Conservation (phyloP, 2,329 filamentous ascomycete species). For the Fusarium camptoceras region DNA sequence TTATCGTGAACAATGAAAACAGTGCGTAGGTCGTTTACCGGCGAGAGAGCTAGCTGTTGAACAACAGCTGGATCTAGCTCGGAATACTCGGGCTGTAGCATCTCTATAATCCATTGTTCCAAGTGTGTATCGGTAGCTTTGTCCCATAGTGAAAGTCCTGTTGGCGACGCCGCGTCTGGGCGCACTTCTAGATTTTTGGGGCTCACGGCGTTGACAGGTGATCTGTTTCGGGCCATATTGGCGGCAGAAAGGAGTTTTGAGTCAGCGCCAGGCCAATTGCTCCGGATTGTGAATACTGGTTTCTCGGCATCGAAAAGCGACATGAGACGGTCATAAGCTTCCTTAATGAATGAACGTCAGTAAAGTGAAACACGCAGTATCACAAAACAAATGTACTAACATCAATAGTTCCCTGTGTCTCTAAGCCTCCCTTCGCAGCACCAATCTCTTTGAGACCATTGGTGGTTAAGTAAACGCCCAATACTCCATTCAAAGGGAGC, state of each 20-base stretch:
- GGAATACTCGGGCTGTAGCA: constrained; percentile 27
- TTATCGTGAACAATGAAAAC: constrained; percentile 35
- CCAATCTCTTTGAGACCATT: constrained; percentile 15
- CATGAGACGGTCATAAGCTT: constrained; percentile 9
- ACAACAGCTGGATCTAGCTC: constrained; percentile 7
- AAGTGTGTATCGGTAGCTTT: neutral
- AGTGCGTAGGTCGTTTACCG: constrained; percentile 29
- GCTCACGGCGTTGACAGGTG: constrained; percentile 1
- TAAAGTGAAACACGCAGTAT: accelerated
- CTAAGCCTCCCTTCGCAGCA: constrained; percentile 1
- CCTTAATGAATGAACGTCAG: neutral
- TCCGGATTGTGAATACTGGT: constrained; percentile 12
- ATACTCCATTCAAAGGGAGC: constrained; percentile 15
- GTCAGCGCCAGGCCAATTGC: constrained; percentile 26
- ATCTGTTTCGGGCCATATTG: neutral
- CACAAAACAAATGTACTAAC: neutral
- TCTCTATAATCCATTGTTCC: constrained; percentile 25
- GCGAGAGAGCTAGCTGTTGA: constrained; percentile 14
- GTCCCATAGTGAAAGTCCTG: constrained; percentile 12
- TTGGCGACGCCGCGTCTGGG: neutral
- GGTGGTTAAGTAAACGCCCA: neutral
- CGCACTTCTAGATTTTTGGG: constrained; percentile 17
- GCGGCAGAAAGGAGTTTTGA: constrained; percentile 1
- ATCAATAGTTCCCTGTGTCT: constrained; percentile 13
- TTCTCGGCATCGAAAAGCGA: constrained; percentile 9